Base-by-base conservation (phyloP, 306 rosid species). In the Trifolium dubium region DNA sequence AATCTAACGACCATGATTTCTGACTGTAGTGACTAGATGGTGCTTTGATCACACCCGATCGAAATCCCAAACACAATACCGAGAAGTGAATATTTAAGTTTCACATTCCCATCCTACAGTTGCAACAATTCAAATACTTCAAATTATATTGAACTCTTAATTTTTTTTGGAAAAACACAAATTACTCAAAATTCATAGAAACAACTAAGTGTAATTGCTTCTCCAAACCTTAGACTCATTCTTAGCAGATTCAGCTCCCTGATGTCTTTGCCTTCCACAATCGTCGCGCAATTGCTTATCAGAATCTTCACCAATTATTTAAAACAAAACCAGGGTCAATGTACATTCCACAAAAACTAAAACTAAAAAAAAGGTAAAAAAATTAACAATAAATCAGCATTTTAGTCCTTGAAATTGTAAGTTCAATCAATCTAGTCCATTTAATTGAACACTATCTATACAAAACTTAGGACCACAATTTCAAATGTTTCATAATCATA, bases 181-280 rank as follows among this genome's bases (percentile, higher is more conserved):
- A 43, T 9, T 23, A 44, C 53, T n/a, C 63, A 64, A 41, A 69
- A 64, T 29, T 30, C 29, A 70, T 39, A 50, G n/a, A 28, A 64
- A 34, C 31, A 79, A 39, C 41, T n/a, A 72, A 39, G 37, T 2
- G 55, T 13, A 68, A 69, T 46, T 2, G 30, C 70, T 39, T 66
- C 29, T 55, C 39, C 32, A 54, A 40, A 94, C 99, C 96, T 83
- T 89, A 23, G 89, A 69, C 66, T 86, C 90, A 12, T 56, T 58
- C 71, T 30, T 69, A 35, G 71, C 64, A 69, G 83, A 70, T 53
- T 84, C 86, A 74, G 49, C 81, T 44, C 78, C 80, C 0, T 55
- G 59, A 35, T 46, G 55, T 43, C 71, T 71, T 14, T 56, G 63
- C 46, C 75, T 71, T 18, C 69, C 60, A 61, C 70, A 85, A 80